These are phyloP conservation scores for Pseudoperonospora humuli DNA, from an alignment of 352 stramenopile genomes.

Conservation along the genomic window DNA sequence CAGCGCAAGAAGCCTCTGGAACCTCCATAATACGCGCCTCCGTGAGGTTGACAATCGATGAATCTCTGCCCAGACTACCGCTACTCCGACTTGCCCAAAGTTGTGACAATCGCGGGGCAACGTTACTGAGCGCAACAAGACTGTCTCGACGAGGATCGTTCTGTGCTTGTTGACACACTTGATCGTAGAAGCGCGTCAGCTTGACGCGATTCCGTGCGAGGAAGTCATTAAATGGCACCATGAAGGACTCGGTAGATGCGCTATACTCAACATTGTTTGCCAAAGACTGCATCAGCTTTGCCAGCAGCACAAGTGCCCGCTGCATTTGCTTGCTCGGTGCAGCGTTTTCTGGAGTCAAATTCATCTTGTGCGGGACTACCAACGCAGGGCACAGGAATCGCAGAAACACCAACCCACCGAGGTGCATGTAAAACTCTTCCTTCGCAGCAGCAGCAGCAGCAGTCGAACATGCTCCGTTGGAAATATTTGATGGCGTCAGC, in stretches of 20 bases:
- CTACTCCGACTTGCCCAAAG: slow-evolving; percentile 39
- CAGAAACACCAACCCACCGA: slow-evolving; percentile 72
- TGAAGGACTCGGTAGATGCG: slow-evolving; percentile 55
- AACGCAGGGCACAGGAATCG: slow-evolving; percentile 70
- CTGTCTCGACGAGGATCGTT: slow-evolving; percentile 59
- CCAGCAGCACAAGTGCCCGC: slow-evolving; percentile 62
- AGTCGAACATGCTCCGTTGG: slow-evolving; percentile 15
- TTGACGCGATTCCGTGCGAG: slow-evolving; percentile 45
- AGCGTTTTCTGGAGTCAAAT: slow-evolving; percentile 38
- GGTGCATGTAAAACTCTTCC: slow-evolving; percentile 70
- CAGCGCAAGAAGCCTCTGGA: slow-evolving; percentile 36
- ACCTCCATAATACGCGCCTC: slow-evolving; percentile 24
- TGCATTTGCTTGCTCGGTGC: slow-evolving; percentile 43
- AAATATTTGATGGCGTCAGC: slow-evolving; percentile 17
- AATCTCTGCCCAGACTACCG: slow-evolving; percentile 25
- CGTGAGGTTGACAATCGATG: slow-evolving; percentile 35
- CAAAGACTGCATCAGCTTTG: slow-evolving; percentile 76
- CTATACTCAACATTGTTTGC: slow-evolving; percentile 74
- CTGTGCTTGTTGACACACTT: slow-evolving; percentile 59
- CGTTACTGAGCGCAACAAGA: slow-evolving; percentile 47
- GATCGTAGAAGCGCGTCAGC: slow-evolving; percentile 68
- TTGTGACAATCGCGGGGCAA: slow-evolving; percentile 53
- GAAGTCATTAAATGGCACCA: slow-evolving; percentile 73
- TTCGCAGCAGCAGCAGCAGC: slow-evolving; percentile 29
- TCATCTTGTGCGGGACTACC: slow-evolving; percentile 66